Conservation (phyloP, 108 stramenopile species). For the Cyclotella baltica region DNA sequence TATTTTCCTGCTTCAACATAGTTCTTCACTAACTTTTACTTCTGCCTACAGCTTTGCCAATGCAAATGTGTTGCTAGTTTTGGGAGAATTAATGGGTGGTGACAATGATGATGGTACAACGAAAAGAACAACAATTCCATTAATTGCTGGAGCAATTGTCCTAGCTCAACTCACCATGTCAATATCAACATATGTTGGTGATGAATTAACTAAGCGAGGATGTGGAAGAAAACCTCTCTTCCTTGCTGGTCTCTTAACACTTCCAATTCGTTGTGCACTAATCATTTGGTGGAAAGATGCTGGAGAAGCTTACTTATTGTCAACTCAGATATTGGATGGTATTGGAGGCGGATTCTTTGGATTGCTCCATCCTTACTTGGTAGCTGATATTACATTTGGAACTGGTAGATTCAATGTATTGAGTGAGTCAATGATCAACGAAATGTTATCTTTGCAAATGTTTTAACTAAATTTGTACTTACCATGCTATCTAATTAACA, state of each 20-base stretch:
- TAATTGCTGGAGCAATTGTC: constrained; percentile 89
- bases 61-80: constrained; percentile 86
- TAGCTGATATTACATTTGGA: constrained; percentile 90
- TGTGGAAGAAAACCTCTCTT: constrained; percentile 84
- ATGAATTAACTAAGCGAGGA: constrained; percentile 66
- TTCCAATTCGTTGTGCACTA: constrained; percentile 85
- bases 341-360: constrained; percentile 87
- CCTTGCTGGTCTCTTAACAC: constrained; percentile 71
- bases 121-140: constrained; percentile 78
- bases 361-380: constrained; percentile 83
- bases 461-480: not conserved
- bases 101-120: constrained; percentile 75
- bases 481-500: not conserved
- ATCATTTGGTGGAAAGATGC: constrained; percentile 88
- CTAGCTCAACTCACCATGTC: constrained; percentile 87
- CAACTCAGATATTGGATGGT: constrained; percentile 89
- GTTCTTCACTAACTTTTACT: not conserved
- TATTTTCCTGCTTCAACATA: not conserved
- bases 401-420: constrained; percentile 88
- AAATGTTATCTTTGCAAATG: not conserved
- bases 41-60: constrained; percentile 79
- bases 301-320: constrained; percentile 72
- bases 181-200: constrained; percentile 71
- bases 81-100: constrained; percentile 90
- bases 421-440: constrained; percentile 52